Evolutionary conservation across 192 early-diverging fungal genomes (phyloP).

Genomic region (Phycomyces blakesleeanus): DNA sequence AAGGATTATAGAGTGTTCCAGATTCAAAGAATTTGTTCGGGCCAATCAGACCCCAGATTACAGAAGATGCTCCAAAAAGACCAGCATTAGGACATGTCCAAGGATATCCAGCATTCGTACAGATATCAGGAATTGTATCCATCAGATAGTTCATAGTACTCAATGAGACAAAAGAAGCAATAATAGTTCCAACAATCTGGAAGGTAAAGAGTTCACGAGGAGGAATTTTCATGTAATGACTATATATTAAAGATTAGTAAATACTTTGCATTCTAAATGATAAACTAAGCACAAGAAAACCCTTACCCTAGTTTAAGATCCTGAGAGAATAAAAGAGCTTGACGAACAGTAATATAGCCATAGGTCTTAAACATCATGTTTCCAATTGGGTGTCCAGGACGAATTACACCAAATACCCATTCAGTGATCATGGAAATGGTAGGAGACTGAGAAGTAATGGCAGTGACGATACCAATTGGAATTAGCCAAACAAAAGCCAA

Average conservation of each 20-base stretch:
- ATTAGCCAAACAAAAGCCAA: constrained; percentile 51
- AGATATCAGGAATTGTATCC: constrained; percentile 52
- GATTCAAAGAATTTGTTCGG: constrained; percentile 66
- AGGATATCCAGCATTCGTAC: constrained; percentile 56
- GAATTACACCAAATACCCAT: constrained; percentile 60
- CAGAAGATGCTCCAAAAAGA: constrained; percentile 65
- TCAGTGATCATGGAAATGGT: constrained; percentile 65
- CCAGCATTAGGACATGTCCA: constrained; percentile 59
- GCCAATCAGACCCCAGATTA: constrained; percentile 80
- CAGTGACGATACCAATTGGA: constrained; percentile 62
- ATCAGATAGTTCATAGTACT: constrained; percentile 67
- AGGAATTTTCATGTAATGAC: constrained; percentile 78
- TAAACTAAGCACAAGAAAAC: not conserved
- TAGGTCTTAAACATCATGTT: constrained; percentile 73
- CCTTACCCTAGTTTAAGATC: constrained; percentile 65
- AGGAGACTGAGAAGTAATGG: constrained; percentile 55
- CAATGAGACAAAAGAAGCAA: constrained; percentile 66
- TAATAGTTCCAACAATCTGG: constrained; percentile 71
- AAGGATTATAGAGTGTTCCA: constrained; percentile 37
- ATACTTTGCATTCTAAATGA: not conserved
- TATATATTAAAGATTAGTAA: not conserved
- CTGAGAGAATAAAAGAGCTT: constrained; percentile 58
- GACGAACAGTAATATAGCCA: constrained; percentile 52
- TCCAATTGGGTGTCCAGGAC: constrained; percentile 57
- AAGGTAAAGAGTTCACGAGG: constrained; percentile 77